Base-by-base conservation (phyloP, 805 yeast species). In the Pichia californica region DNA sequence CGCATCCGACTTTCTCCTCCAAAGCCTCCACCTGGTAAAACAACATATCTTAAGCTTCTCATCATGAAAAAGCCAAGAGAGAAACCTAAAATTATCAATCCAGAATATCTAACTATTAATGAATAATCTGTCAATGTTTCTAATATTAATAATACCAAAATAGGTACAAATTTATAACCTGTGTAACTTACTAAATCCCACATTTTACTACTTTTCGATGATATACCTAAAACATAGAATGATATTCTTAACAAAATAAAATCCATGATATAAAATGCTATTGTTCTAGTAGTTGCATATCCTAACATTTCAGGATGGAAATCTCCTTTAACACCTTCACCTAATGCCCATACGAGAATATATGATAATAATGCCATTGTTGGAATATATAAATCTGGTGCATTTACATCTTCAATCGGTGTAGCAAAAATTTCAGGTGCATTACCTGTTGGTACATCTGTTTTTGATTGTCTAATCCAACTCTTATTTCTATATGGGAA, bases 301-400 rank as follows among this genome's bases (percentile, higher is more conserved):
- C 97, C 96, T 50, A 94, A 76, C 54, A 88, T 71, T 59, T 89
- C 89, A 0, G 99, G 99, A 55, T 91, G 95, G 69, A 93, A 93
- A 26, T 81, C 81, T 23, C 95, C 96, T 44, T 80, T 76, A 41
- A 91, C 65, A 10, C 99, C 99, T 46, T 86, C 84, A 50, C 84
- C 74, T 19, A 84, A 73, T 2, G 96, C 91, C 76, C 91, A 80
- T 30, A 87, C 71, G 47, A 93, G 67, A 40, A 91, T 81, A 57
- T 89, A 89, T 0, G 98, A 88, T 39, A 88, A 77, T 55, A 84
- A 76, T 2, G 96, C 86, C 97, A 94, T 93, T 48, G 86, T 65
- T 6, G 99, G 99, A 43, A 93, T 86, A 63, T 93, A 93, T 69
- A 93, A 74, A 61, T 93, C 99, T 3, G 99, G 99, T 0, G 98